phyloP scores from a whole-genome alignment of 1,139 yeast genomes.

The Suhomyces anneliseae region DNA sequence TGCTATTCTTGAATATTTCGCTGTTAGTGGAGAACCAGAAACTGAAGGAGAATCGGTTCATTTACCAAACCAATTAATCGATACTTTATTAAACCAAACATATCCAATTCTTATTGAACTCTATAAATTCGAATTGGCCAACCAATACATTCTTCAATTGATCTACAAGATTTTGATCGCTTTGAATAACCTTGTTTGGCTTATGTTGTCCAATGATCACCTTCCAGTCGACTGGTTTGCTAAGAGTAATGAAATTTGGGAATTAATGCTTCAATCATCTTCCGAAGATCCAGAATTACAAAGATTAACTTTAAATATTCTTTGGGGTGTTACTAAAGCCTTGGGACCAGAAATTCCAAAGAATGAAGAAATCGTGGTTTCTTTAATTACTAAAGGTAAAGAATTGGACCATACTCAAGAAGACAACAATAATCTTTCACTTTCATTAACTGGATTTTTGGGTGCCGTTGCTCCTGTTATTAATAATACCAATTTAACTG shows the following conservation, averaged over 20 bases:
- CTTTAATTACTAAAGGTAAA: constrained; percentile 24
- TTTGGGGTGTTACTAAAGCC: constrained; percentile 61
- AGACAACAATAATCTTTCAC: constrained; percentile 17
- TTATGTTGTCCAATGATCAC: constrained; percentile 35
- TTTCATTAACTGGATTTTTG: constrained; percentile 50
- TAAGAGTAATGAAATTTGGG: constrained; percentile 39
- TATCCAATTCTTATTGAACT: constrained; percentile 46
- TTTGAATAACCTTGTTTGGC: constrained; percentile 70
- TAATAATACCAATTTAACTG: constrained; percentile 47
- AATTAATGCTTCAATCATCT: constrained; percentile 22
- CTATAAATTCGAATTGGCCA: constrained; percentile 29
- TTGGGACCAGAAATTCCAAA: constrained; percentile 35
- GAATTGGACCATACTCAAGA: constrained; percentile 12
- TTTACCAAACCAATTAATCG: constrained; percentile 23
- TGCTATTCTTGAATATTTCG: constrained; percentile 64
- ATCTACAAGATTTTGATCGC: constrained; percentile 59
- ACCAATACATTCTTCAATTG: constrained; percentile 33
- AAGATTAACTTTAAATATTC: constrained; percentile 52
- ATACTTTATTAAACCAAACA: constrained; percentile 29
- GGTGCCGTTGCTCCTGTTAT: constrained; percentile 54
- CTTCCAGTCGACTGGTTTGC: constrained; percentile 42
- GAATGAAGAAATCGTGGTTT: constrained; percentile 23
- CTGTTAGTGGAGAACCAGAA: constrained; percentile 27
- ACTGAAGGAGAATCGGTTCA: constrained; percentile 19
- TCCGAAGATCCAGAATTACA: constrained; percentile 30